Percentiles rank a stretch among this genome's conserved stretches.
Conservation (phyloP, 106 monocot species). For the Dendrobium chrysotoxum region DNA sequence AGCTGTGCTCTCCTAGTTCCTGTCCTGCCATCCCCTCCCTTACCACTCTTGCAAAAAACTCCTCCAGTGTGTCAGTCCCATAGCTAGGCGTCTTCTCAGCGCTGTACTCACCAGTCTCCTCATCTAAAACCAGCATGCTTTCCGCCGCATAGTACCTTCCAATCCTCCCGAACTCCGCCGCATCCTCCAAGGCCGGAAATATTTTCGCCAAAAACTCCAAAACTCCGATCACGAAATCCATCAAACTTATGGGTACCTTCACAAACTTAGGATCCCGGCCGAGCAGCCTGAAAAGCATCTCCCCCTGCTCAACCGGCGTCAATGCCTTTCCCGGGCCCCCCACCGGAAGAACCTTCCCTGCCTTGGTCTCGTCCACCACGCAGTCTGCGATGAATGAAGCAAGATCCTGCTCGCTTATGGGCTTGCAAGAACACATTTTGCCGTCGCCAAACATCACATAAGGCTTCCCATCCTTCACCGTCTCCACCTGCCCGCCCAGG, state of each 20-base stretch:
- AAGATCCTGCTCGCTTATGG: constrained; percentile 89
- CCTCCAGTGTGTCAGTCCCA: constrained; percentile 85
- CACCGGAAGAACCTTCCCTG: constrained; percentile 55
- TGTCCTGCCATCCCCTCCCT: constrained; percentile 89
- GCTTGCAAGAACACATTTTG: constrained; percentile 81
- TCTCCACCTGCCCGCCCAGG: constrained; percentile 83
- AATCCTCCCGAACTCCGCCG: constrained; percentile 82
- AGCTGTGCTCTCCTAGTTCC: constrained; percentile 17
- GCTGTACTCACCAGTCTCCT: constrained; percentile 76
- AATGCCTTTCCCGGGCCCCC: constrained; percentile 86
- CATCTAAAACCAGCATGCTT: constrained; percentile 80
- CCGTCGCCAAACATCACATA: constrained; percentile 99
- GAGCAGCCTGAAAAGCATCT: constrained; percentile 67
- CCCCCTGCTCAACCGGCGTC: constrained; percentile 86
- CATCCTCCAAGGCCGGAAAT: constrained; percentile 70
- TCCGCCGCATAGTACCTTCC: constrained; percentile 90
- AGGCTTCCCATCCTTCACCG: constrained; percentile 74
- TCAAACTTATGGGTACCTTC: constrained; percentile 81
- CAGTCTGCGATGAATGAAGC: constrained; percentile 84
- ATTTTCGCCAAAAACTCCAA: constrained; percentile 53
- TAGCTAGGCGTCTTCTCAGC: constrained; percentile 90
- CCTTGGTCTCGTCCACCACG: constrained; percentile 60
- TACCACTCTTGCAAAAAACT: constrained; percentile 71
- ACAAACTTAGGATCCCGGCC: constrained; percentile 79
- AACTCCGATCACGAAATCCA: constrained; percentile 70